Evolutionary conservation across 2,329 filamentous ascomycete species (phyloP).

Genomic region (Keithomyces neogunnii): DNA sequence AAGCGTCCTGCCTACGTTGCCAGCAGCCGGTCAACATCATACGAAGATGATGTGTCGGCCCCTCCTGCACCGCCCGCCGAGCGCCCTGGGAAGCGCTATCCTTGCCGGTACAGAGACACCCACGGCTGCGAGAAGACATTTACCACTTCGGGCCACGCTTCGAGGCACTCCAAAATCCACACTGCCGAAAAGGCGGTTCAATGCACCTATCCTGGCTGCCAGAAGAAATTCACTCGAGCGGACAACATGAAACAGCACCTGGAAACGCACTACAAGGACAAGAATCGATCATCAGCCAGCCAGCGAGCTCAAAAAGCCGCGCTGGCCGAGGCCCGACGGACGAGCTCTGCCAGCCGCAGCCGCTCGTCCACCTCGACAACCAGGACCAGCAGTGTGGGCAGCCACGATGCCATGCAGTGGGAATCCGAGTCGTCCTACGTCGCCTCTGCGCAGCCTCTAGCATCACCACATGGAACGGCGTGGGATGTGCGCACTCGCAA

Average conservation of each 20-base stretch:
- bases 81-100: conserved; percentile 57
- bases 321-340: conserved; percentile 23
- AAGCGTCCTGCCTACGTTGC: conserved; percentile 35
- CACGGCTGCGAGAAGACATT: conserved; percentile 72
- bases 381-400: conserved; percentile 5
- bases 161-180: conserved; percentile 77
- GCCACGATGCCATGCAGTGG: conserved; percentile 23
- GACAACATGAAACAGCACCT: conserved; percentile 87
- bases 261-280: conserved; percentile 64
- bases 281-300: conserved; percentile 35
- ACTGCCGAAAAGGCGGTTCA: conserved; percentile 70
- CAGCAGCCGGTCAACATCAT: conserved; percentile 38
- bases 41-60: conserved; percentile 41
- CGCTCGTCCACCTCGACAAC: conserved; percentile 17
- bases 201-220: conserved; percentile 60
- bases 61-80: conserved; percentile 29
- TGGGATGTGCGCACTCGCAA: conserved; percentile 42
- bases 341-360: conserved; percentile 21
- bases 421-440: conserved; percentile 23
- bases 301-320: conserved; percentile 23
- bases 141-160: conserved; percentile 78
- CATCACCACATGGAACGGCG: conserved; percentile 28
- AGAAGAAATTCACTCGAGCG: conserved; percentile 72
- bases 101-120: conserved; percentile 63
- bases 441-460: conserved; percentile 25